Conservation (phyloP, 2,329 filamentous ascomycete species). For the Aspergillus tamarii region DNA sequence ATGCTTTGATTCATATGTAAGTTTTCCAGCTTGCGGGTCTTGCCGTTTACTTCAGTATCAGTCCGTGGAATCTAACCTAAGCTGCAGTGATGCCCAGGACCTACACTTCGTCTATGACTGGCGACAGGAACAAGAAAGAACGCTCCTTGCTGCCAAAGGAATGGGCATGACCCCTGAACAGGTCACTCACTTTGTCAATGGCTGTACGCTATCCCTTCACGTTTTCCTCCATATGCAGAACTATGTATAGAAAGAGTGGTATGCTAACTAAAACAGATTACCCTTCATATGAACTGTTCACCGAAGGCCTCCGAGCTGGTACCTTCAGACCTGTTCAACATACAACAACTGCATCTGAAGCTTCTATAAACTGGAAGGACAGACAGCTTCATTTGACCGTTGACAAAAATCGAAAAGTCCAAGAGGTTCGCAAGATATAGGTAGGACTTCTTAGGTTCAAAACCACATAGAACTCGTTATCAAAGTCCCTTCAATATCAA, state of each 20-base stretch:
- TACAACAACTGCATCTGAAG: slow-evolving; percentile 15
- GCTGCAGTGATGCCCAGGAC: slow-evolving; percentile 67
- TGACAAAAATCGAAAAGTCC: slow-evolving; percentile 62
- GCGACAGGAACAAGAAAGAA: slow-evolving; percentile 78
- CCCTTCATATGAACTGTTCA: slow-evolving; percentile 72
- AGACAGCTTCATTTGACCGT: slow-evolving; percentile 67
- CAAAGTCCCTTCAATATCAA: background rate
- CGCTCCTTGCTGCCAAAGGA: slow-evolving; percentile 67
- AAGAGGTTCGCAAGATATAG: slow-evolving; percentile 58
- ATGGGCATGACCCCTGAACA: slow-evolving; percentile 81
- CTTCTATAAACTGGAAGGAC: slow-evolving; percentile 45
- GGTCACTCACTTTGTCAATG: slow-evolving; percentile 74
- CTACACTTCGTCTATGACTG: slow-evolving; percentile 78
- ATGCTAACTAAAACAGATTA: slow-evolving; percentile 53
- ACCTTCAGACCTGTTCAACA: slow-evolving; percentile 50
- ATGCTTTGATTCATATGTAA: slow-evolving; percentile 67
- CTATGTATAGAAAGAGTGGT: background rate
- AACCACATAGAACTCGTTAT: background rate
- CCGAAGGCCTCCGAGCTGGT: slow-evolving; percentile 61
- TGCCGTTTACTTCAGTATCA: background rate
- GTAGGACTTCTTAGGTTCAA: background rate
- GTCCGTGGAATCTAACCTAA: slow-evolving; percentile 5
- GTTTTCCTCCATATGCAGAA: background rate
- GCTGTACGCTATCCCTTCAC: slow-evolving; percentile 50
- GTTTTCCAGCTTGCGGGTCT: slow-evolving; percentile 18